Evolutionary conservation across 2,329 filamentous ascomycete species (phyloP), one percentile per base, ranked within the genome.

Genomic region (Mycosphaerelloides madeirae): DNA sequence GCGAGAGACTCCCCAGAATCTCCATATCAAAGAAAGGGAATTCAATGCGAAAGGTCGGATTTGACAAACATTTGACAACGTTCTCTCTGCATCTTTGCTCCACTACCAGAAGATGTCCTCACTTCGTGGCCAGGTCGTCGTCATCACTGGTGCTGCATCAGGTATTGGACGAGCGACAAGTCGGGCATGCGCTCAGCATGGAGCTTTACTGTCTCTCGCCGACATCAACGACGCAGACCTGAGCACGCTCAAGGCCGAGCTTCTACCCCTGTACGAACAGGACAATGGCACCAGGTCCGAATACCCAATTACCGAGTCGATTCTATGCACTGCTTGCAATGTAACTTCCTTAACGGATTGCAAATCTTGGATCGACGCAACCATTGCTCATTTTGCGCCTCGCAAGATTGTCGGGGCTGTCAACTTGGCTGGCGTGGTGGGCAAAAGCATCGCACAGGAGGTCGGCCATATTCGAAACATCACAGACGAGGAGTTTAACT

Each of bases 141-240:
- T 68, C 41, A 57, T 63, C 35, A 63, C 59, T 2, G 60, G 60
- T 32, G 59, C 58, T 7, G 58, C 52, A 6, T 56, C 50, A 29
- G 69, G 68, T 2, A 72, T 71, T 36, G 68, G 68, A 11, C 57
- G 65, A 2, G 65, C 66, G 15, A 66, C 66, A 3, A 67, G 70
- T 13, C 52, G 67, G n/a, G 67, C 69, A 3, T 70, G 74, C 50
- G 65, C 65, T 3, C 55, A 50, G 3, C 64, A 68, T 39, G 69
- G 70, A 19, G 71, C 69, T 44, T 56, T 43, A 6, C 63, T 75
- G 36, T 63, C 66, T 13, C 59, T 73, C n/a, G 61, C 65, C 8
- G 71, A 72, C 41, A 61, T 63, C 37, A 62, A 69, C 48, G 43
- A 40, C 5, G 44, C 50, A 6, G 60, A 54, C 8, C 56, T 67